Evolutionary conservation across 768 basidiomycete genomes (phyloP).

Genomic region (Leucocoprinus leucothites): DNA sequence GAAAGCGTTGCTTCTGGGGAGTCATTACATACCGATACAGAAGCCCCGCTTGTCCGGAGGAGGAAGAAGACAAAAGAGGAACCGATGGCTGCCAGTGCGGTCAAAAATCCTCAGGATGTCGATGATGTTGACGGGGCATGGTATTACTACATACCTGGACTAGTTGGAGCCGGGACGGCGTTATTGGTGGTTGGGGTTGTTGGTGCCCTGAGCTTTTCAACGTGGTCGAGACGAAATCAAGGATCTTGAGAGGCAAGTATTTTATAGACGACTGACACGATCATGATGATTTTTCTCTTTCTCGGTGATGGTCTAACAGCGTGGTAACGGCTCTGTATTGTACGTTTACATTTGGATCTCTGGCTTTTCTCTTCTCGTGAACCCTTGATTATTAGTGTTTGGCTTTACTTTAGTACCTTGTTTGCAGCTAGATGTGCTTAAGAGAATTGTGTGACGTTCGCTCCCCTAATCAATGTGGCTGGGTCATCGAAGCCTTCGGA

Average conservation of each 20-base stretch:
- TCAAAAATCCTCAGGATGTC: constrained; percentile 40
- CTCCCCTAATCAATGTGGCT: not conserved
- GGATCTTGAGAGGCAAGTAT: constrained; percentile 37
- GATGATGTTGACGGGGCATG: constrained; percentile 70
- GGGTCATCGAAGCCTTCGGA: not conserved
- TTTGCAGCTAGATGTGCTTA: not conserved
- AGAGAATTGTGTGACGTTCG: not conserved
- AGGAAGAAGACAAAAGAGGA: constrained; percentile 61
- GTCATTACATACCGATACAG: constrained; percentile 31
- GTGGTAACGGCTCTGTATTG: not conserved
- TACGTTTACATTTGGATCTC: not conserved
- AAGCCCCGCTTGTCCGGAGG: constrained; percentile 40
- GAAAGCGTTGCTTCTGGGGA: constrained; percentile 34
- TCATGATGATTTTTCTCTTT: constrained; percentile 3
- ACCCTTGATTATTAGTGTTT: not conserved
- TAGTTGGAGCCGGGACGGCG: constrained; percentile 84
- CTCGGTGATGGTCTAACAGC: not conserved
- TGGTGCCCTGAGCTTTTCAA: constrained; percentile 73
- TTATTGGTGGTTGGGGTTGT: constrained; percentile 76
- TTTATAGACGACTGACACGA: not conserved
- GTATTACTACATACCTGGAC: constrained; percentile 76
- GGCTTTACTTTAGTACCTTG: not conserved
- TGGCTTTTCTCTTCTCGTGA: not conserved
- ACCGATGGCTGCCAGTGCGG: constrained; percentile 38
- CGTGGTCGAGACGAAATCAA: constrained; percentile 64